Percentiles rank a stretch among this genome's conserved stretches.
These are phyloP conservation scores for Hypoxylon sp. DNA, from an alignment of 2,329 filamentous ascomycete genomes.

Conservation along the genomic window DNA sequence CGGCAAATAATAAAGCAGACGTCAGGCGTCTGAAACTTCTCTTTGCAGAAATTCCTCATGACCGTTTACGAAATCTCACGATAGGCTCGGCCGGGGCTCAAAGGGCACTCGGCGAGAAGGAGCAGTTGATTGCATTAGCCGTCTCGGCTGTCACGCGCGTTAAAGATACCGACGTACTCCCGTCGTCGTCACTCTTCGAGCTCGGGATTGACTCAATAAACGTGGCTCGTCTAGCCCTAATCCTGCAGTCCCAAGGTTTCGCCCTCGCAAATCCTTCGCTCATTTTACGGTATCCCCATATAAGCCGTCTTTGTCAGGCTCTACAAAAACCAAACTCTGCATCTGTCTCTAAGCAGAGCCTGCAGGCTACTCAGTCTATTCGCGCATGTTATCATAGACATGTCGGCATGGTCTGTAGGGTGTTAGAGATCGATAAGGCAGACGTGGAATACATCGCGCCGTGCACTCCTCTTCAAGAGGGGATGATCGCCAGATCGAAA, in stretches of 20 bases:
- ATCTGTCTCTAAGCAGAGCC: constrained; percentile 48
- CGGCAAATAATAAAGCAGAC: constrained; percentile 91
- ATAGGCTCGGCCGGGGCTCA: constrained; percentile 48
- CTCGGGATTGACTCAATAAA: constrained; percentile 91
- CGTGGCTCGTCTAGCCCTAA: constrained; percentile 77
- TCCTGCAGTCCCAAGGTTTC: constrained; percentile 76
- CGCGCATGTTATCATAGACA: constrained; percentile 76
- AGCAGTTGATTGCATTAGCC: constrained; percentile 65
- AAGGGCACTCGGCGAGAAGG: constrained; percentile 55
- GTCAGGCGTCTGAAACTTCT: constrained; percentile 76
- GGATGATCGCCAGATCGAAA: constrained; percentile 82
- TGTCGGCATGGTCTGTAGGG: constrained; percentile 65
- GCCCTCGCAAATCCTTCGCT: constrained; percentile 72
- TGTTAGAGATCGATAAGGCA: constrained; percentile 64
- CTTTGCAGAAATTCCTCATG: constrained; percentile 73
- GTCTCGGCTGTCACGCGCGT: constrained; percentile 69
- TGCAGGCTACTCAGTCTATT: constrained; percentile 72
- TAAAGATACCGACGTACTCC: constrained; percentile 60
- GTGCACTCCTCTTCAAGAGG: constrained; percentile 88
- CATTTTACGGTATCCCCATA: constrained; percentile 74
- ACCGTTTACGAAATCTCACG: constrained; percentile 73
- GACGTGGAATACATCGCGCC: constrained; percentile 82
- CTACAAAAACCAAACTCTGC: constrained; percentile 50
- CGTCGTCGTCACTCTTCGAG: constrained; percentile 82
- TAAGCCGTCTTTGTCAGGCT: constrained; percentile 63